Base-by-base conservation (phyloP, 2,329 filamentous ascomycete species). In the Dichotomopilus funicola region DNA sequence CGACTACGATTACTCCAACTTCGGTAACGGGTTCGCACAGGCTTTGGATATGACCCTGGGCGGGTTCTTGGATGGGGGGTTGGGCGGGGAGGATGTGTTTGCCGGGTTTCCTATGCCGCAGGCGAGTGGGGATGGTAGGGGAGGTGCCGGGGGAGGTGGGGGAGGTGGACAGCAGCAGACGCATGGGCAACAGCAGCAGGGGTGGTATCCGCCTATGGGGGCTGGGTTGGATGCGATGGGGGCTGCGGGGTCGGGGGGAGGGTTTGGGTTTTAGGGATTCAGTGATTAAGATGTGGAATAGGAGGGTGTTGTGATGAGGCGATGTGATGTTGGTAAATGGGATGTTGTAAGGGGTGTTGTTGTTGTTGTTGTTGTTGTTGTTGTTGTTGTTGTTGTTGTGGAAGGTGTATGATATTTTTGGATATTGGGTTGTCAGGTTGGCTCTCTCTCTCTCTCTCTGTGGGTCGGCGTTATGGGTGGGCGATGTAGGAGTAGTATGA, bases 11-110 rank as follows among this genome's bases (percentile, higher is more conserved):
- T 72, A 70, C 54, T 60, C 61, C 44, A 67, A 58, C 43, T 63
- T 74, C 19, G 70, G 69, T 27, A 71, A 73, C 53, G 72, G 71
- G 10, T 72, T 74, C 53, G 72, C 72, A 51, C 71, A 75, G 52
- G 73, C 73, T n/a, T 70, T 75, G 69, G 73, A 73, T 41, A 65
- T 74, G 54, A 74, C 73, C 2, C 62, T 75, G 41, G 70, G 68
- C 9, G 72, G 68, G 5, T 67, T 73, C 12, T 64, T 62, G 7
- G 67, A 46, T 9, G 66, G 66, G 1, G 33, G 19, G 19, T 27
- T 27, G 19, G 19, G 19, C 3, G 19, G 19, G 19, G 19, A 27
- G 19, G 19, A 27, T 3, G 19, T 27, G 19, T 27, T 27, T 27
- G 19, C 19, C 33, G 1, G 63, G 62, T 33, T 38, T 62, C n/a